phyloP scores from a whole-genome alignment of 108 stramenopile species.

The Skeletonema potamos region DNA sequence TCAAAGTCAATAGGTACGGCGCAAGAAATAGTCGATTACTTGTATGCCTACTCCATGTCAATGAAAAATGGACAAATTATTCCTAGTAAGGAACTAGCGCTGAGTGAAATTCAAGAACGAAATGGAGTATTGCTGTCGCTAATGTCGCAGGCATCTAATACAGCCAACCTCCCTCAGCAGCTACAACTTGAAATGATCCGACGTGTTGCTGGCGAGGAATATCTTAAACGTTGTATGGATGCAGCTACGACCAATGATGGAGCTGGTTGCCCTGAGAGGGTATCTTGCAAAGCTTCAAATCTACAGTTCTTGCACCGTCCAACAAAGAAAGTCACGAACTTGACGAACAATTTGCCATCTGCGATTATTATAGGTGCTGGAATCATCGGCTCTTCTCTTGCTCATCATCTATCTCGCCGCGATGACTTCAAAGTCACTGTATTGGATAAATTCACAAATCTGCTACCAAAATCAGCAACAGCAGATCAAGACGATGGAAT shows the following conservation, averaged over 20 bases:
- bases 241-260: not conserved
- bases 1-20: not conserved
- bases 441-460: conserved; percentile 30
- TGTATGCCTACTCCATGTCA: conserved; percentile 58
- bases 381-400: conserved; percentile 47
- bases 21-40: conserved; percentile 33
- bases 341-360: not conserved
- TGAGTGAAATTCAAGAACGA: conserved; percentile 54
- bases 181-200: conserved; percentile 43
- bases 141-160: conserved; percentile 7
- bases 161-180: not conserved
- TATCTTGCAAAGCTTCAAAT: conserved; percentile 12
- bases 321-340: not conserved
- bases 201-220: conserved; percentile 19
- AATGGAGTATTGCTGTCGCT: conserved; percentile 53
- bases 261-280: not conserved
- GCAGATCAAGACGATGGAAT: conserved; percentile 6
- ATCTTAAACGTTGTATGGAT: not conserved
- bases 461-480: conserved; percentile 3
- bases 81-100: conserved; percentile 53
- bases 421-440: conserved; percentile 45
- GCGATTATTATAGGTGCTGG: conserved; percentile 47
- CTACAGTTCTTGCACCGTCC: conserved; percentile 18
- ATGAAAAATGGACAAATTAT: conserved; percentile 52
- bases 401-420: conserved; percentile 37